A percentile compares a stretch with the other conserved stretches of the same genome.
These are phyloP conservation scores for Ceriops zippeliana DNA, from an alignment of 345 rosid species.

Conservation along the genomic window DNA sequence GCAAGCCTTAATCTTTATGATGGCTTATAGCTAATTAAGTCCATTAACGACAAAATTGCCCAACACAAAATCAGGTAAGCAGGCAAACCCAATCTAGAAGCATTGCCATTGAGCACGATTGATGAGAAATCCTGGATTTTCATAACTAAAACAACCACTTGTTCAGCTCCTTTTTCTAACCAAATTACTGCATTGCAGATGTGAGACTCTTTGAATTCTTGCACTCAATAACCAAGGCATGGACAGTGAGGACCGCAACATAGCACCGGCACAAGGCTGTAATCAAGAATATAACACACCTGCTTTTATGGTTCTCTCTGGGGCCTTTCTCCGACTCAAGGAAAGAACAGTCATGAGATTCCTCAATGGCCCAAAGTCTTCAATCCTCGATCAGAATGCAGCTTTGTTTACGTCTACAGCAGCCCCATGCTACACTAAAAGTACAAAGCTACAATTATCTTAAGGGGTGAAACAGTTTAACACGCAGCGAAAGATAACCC, in stretches of 20 bases:
- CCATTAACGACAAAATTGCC: constrained; percentile 17
- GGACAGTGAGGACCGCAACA: constrained; percentile 45
- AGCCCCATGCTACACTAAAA: constrained; percentile 68
- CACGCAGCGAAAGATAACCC: too few relatives aligned
- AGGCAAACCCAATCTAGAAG: not conserved
- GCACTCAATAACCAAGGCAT: constrained; percentile 59
- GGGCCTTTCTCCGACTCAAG: constrained; percentile 51
- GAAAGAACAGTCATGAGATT: constrained; percentile 49
- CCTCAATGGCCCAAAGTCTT: constrained; percentile 46
- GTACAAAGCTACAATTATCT: constrained; percentile 45
- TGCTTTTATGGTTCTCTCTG: constrained; percentile 56
- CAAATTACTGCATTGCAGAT: constrained; percentile 13
- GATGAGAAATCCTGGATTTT: too few relatives aligned
- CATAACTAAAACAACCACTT: too few relatives aligned
- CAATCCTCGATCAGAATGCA: constrained; percentile 43
- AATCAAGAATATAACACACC: constrained; percentile 42
- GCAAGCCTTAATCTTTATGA: not conserved
- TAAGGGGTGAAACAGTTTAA: not conserved
- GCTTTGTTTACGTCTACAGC: constrained; percentile 65
- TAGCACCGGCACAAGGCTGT: constrained; percentile 67
- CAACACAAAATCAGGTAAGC: constrained; percentile 30
- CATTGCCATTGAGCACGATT: too few relatives aligned
- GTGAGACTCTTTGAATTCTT: constrained; percentile 42
- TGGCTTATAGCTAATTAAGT: not conserved
- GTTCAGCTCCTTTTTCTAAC: not conserved